Base-by-base conservation (phyloP, 2,329 filamentous ascomycete genomes). In the Penicillium freii region DNA sequence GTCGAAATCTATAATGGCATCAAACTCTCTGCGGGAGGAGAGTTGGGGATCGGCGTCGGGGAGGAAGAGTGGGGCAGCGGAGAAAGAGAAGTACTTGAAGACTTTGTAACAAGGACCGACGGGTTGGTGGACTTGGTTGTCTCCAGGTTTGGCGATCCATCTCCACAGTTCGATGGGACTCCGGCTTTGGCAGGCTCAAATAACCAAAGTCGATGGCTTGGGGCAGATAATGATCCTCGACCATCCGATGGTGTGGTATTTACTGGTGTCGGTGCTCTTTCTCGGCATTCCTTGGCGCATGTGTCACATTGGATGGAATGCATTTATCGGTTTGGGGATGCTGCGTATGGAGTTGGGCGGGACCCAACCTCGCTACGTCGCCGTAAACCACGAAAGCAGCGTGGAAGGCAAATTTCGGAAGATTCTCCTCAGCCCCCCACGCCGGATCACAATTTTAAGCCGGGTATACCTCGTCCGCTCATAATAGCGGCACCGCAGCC, bases 21-120 rank as follows among this genome's bases (percentile, higher is more conserved):
- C 69, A 96, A 96, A 73, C 81, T 99, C 33, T 91, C 92, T 13
- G 90, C 89, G 7, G 92, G 91, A 34, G 93, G 94, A 19, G 93
- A 97, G 75, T 83, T 97, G 27, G 94, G 94, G 17, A 85, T 97
- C 45, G 94, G 94, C 0, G 94, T 97, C 1, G 94, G 94, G 19
- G 94, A 97, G 72, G 94, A 97, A 77, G 91, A 97, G 54, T 88
- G 92, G 72, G 93, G 93, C 5, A 97, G 93, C 71, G 92, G 92
- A 33, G 93, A 97, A 77, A 83, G 93, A 66, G 93, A 95, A 66
- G 93, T 97, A 0, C 79, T 99, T 1, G 93, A 97, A 73, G 91
- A 91, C n/a, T 85, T 96, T 60, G 86, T 91, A 1, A 82, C 82
- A 10, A 82, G 90, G 54, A 90, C 91, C 25, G 88, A 94, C 51